Conservation (phyloP, 2,329 filamentous ascomycete species). For the Botryosphaeria dothidea region DNA sequence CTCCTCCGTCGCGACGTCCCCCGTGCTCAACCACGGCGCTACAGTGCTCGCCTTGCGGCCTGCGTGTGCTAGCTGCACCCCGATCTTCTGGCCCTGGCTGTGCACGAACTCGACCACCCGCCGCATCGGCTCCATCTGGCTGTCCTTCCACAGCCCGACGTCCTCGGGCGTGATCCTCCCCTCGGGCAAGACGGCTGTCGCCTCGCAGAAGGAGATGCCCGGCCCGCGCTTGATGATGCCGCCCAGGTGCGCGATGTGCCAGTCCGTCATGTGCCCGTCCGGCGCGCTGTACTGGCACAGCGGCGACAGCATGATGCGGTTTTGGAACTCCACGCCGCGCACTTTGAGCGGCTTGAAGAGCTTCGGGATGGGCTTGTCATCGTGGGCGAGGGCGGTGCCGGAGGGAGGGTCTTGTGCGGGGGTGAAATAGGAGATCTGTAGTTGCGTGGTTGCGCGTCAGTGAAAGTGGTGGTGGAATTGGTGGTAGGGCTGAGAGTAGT, state of each 20-base stretch:
- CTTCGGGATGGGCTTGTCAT: slow-evolving; percentile 52
- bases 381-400: slow-evolving; percentile 46
- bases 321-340: slow-evolving; percentile 64
- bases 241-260: slow-evolving; percentile 80
- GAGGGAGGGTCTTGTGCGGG: slow-evolving; percentile 48
- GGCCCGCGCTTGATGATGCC: slow-evolving; percentile 76
- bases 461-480: background rate
- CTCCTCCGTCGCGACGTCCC: slow-evolving; percentile 56
- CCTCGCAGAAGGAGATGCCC: slow-evolving; percentile 74
- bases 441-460: slow-evolving; percentile 19
- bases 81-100: slow-evolving; percentile 73
- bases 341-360: slow-evolving; percentile 60
- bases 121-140: slow-evolving; percentile 71
- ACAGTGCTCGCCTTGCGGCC: slow-evolving; percentile 65
- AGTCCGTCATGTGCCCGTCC: slow-evolving; percentile 74
- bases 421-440: slow-evolving; percentile 49
- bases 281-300: slow-evolving; percentile 67
- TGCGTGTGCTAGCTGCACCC: slow-evolving; percentile 80
- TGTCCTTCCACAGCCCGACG: slow-evolving; percentile 79
- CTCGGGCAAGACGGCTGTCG: slow-evolving; percentile 71
- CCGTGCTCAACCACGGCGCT: slow-evolving; percentile 62
- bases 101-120: slow-evolving; percentile 77
- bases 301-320: slow-evolving; percentile 65
- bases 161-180: slow-evolving; percentile 84
- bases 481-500: no score